phyloP scores from a whole-genome alignment of 768 basidiomycete species.

The Neoboletus subvelutipes region DNA sequence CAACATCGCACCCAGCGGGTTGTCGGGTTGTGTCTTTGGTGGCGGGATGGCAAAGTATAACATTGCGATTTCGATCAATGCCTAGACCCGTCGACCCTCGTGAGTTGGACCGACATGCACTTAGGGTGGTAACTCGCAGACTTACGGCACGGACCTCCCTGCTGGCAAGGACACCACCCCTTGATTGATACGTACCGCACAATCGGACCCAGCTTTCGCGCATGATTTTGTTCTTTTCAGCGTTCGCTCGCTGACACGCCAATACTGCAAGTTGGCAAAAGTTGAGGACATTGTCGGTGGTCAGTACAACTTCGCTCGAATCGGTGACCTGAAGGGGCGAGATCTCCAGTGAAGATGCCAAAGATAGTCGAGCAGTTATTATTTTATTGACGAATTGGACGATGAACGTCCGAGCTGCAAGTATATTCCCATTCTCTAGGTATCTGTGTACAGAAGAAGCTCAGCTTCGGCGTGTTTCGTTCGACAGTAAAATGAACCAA shows the following conservation, averaged over 20 bases:
- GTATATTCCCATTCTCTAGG: conserved; percentile 82
- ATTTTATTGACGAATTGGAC: conserved; percentile 70
- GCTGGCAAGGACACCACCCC: conserved; percentile 58
- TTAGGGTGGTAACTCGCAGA: conserved; percentile 12
- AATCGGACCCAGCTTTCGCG: conserved; percentile 84
- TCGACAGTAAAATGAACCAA: conserved; percentile 33
- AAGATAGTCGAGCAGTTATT: conserved; percentile 44
- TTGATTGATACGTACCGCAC: conserved; percentile 79
- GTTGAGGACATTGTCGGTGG: conserved; percentile 75
- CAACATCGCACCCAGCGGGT: conserved; percentile 87
- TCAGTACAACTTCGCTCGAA: conserved; percentile 67
- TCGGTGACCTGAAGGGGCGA: conserved; percentile 45
- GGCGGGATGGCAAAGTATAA: conserved; percentile 88
- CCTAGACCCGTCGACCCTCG: conserved; percentile 38
- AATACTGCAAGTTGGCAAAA: conserved; percentile 88
- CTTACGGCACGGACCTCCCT: conserved; percentile 65
- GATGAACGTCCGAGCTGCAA: conserved; percentile 93
- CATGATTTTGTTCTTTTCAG: conserved; percentile 71
- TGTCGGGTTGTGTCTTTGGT: conserved; percentile 65
- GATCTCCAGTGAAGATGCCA: conserved; percentile 40
- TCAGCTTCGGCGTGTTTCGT: conserved; percentile 1
- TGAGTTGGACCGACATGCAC: neutral
- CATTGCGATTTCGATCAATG: conserved; percentile 63
- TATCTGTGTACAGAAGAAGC: conserved; percentile 45
- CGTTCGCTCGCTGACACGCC: conserved; percentile 85